Base-by-base conservation (phyloP, 1,284 basidiomycete species). In the Fomitopsis pinicola region DNA sequence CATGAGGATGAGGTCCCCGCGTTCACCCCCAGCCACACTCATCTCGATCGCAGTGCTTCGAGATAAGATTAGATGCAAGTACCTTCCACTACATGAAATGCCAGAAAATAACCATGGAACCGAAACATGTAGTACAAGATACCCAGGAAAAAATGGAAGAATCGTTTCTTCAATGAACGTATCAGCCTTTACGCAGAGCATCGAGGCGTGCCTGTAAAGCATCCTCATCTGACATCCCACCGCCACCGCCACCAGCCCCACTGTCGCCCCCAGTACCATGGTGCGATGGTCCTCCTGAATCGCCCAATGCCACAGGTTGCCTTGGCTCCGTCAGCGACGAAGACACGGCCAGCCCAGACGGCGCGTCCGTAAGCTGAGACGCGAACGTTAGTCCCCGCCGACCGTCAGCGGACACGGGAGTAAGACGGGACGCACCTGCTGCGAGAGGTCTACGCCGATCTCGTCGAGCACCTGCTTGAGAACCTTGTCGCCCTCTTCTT, bases 391-490 rank as follows among this genome's bases (percentile, higher is more conserved):
- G 10, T 28, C 57, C 52, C 22, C 22, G 22, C 22, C 22, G 22
- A 22, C 22, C 22, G 22, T 22, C 46, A 3, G 26, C 57, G 3
- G 9, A 42, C 28, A n/a, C 46, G 40, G 2, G 42, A 15, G 42
- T n/a, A 3, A 57, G 15, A 53, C 36, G 67, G 19, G 50, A 48
- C 59, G 50, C 44, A 67, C 96, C 80, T 97, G 89, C 75, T 99
- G 97, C 3, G 91, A 92, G 62, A 98, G 81, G 65, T 84, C 86
- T 61, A 99, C 90, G 26, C 97, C 97, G 64, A 99, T 98, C 80
- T 99, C 97, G 69, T 99, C 97, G 54, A 99, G 78, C 35, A 99
- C 97, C 75, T 99, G 89, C 70, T 93, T 95, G 66, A 99, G 77
- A 64, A 99, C 97, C 80, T 93, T 93, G 74, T 99, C 95, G 30